Evolutionary conservation across 2,329 filamentous ascomycete genomes (phyloP).

Genomic region (Fusarium chlamydosporum): DNA sequence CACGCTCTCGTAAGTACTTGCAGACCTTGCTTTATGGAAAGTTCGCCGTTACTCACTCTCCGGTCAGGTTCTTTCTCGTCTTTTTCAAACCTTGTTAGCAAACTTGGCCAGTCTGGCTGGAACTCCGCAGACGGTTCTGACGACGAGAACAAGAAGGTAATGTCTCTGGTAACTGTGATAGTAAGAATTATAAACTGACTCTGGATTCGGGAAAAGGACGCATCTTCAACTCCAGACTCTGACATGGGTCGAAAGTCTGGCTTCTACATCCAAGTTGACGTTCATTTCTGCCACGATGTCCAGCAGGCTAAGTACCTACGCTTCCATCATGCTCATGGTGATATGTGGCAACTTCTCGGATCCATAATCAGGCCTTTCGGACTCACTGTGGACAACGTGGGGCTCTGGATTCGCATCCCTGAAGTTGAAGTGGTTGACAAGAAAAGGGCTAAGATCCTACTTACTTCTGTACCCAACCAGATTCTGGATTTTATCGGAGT

Average conservation of each 20-base stretch:
- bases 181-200: neutral
- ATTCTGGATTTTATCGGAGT: slow-evolving; percentile 76
- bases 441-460: slow-evolving; percentile 69
- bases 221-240: neutral
- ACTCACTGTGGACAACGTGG: slow-evolving; percentile 74
- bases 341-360: slow-evolving; percentile 76
- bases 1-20: slow-evolving; percentile 15
- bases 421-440: slow-evolving; percentile 74
- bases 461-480: slow-evolving; percentile 69
- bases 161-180: no score
- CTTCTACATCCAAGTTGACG: slow-evolving; percentile 76
- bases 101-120: neutral
- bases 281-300: slow-evolving; percentile 66
- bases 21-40: rapidly evolving
- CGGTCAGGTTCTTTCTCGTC: slow-evolving; percentile 18
- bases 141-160: slow-evolving; percentile 9
- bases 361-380: slow-evolving; percentile 74
- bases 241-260: slow-evolving; percentile 1
- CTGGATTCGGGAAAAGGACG: neutral
- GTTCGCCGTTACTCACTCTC: neutral
- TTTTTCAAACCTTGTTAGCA: slow-evolving; percentile 6
- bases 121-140: neutral
- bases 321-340: slow-evolving; percentile 80
- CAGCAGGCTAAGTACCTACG: slow-evolving; percentile 70
- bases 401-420: slow-evolving; percentile 74